Conservation (phyloP, 2,329 filamentous ascomycete species). For the Penicillium sp. region DNA sequence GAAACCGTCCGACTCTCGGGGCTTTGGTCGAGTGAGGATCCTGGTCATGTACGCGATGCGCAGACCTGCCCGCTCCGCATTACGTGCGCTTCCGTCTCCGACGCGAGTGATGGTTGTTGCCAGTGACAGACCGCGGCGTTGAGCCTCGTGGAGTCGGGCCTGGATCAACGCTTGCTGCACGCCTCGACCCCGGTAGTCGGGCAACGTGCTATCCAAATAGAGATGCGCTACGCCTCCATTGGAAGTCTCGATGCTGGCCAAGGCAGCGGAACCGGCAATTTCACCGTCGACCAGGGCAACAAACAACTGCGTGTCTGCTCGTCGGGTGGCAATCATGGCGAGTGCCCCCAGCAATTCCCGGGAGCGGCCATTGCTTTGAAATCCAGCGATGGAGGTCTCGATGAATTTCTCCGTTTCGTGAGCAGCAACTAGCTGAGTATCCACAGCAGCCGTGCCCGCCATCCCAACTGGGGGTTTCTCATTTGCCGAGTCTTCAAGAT, state of each 20-base stretch:
- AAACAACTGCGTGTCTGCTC: constrained; percentile 12
- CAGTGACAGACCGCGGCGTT: constrained; percentile 2
- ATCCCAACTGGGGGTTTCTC: neutral
- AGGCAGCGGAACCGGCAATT: constrained; percentile 8
- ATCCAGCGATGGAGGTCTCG: constrained; percentile 15
- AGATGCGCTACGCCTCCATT: constrained; percentile 11
- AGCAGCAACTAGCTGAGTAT: neutral
- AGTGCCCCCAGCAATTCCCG: constrained; percentile 12
- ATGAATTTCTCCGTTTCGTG: constrained; percentile 15
- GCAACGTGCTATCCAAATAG: constrained; percentile 13
- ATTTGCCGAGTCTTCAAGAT: neutral
- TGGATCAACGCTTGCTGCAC: constrained; percentile 13
- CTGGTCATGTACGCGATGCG: constrained; percentile 10
- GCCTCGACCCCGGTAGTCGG: constrained; percentile 11
- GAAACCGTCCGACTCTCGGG: neutral
- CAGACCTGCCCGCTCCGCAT: constrained; percentile 16
- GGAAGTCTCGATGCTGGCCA: constrained; percentile 7
- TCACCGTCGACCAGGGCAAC: constrained; percentile 2
- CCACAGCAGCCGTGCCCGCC: neutral
- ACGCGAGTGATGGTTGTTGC: constrained; percentile 10
- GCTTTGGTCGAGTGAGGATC: neutral
- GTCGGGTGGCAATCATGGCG: constrained; percentile 11
- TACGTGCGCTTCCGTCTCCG: constrained; percentile 17
- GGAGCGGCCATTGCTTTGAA: constrained; percentile 13
- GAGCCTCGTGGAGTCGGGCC: constrained; percentile 11